Conservation (phyloP, 805 yeast species). For the Candida insectorum region DNA sequence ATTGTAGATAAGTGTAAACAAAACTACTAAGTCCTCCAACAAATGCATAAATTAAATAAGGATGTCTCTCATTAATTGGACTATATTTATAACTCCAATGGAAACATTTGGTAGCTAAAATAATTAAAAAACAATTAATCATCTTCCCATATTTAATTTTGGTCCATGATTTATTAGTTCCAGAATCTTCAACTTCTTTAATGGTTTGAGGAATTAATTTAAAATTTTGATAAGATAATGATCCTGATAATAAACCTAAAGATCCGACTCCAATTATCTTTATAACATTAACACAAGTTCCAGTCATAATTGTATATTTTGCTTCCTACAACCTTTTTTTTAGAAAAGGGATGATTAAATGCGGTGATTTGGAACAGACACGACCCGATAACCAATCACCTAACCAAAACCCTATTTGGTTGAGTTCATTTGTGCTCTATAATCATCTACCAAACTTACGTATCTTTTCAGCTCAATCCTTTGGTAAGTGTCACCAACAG, state of each 20-base stretch:
- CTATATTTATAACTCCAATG: constrained; percentile 55
- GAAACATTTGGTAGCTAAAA: constrained; percentile 50
- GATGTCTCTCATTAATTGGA: constrained; percentile 59
- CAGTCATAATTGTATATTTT: constrained; percentile 17
- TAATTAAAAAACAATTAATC: constrained; percentile 35
- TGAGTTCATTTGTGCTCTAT: too few species aligned
- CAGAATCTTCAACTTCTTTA: constrained; percentile 12
- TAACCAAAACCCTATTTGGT: too few species aligned
- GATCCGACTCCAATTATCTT: constrained; percentile 66
- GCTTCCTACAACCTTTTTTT: not conserved
- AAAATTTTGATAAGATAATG: constrained; percentile 41
- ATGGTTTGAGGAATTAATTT: constrained; percentile 28
- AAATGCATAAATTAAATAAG: constrained; percentile 68
- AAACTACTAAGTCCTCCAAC: constrained; percentile 47
- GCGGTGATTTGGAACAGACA: too few species aligned
- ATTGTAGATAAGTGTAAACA: constrained; percentile 16
- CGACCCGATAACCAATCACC: too few species aligned
- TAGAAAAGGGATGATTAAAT: constrained; percentile 11
- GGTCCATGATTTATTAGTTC: constrained; percentile 17
- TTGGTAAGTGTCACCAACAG: too few species aligned
- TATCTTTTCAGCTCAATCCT: too few species aligned
- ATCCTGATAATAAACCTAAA: constrained; percentile 60
- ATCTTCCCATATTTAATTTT: constrained; percentile 21
- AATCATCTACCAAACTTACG: too few species aligned
- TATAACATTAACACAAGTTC: constrained; percentile 42